Percentiles rank a stretch among this genome's conserved stretches.
These are phyloP conservation scores for Nemania sp. DNA, from an alignment of 2,329 filamentous ascomycete species.

Conservation along the genomic window DNA sequence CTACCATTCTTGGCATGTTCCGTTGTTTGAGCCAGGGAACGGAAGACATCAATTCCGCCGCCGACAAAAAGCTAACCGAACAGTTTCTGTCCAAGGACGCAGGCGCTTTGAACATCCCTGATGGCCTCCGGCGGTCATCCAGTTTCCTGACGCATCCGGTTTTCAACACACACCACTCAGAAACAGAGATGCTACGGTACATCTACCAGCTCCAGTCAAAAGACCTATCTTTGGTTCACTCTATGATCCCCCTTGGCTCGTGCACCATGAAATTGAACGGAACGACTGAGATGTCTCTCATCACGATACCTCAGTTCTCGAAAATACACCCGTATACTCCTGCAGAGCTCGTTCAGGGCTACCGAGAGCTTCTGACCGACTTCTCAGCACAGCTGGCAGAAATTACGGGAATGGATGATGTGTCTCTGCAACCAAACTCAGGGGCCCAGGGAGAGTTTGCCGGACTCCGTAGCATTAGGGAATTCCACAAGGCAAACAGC, in stretches of 20 bases:
- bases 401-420: constrained; percentile 88
- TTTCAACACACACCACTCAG: constrained; percentile 93
- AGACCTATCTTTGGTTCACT: constrained; percentile 90
- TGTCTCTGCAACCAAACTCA: constrained; percentile 92
- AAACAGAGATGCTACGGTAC: constrained; percentile 91
- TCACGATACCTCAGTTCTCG: constrained; percentile 75
- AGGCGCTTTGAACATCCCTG: constrained; percentile 53
- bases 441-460: constrained; percentile 95
- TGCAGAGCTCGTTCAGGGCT: constrained; percentile 65
- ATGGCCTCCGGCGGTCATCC: constrained; percentile 69
- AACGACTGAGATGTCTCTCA: constrained; percentile 87
- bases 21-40: constrained; percentile 5
- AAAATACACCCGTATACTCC: constrained; percentile 82
- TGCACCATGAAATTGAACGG: constrained; percentile 99
- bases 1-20: constrained; percentile 35
- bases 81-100: constrained; percentile 42
- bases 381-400: constrained; percentile 75
- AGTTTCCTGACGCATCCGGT: constrained; percentile 84
- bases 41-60: not conserved
- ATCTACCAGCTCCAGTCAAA: constrained; percentile 93
- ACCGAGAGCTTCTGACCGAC: constrained; percentile 68
- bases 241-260: constrained; percentile 95
- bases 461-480: constrained; percentile 83
- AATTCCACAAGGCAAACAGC: constrained; percentile 72
- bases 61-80: constrained; percentile 26